Base-by-base conservation (phyloP, 2,329 filamentous ascomycete genomes). In the Xylaria sp. region DNA sequence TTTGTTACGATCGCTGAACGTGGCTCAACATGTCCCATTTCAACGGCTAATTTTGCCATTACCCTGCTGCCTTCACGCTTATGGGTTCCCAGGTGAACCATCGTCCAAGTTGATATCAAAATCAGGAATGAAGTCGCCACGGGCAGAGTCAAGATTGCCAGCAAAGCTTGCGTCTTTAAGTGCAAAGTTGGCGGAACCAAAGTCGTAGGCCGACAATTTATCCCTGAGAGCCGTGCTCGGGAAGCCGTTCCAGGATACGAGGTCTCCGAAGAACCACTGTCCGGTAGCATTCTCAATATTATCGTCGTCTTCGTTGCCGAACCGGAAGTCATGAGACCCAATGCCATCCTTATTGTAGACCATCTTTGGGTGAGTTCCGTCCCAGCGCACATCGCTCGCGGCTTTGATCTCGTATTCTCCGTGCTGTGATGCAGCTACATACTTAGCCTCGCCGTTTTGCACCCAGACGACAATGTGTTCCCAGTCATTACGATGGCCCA, bases 121-220 rank as follows among this genome's bases (percentile, higher is more conserved):
- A 65, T 90, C 87, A 1, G 88, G 87, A 2, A 87, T 83, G 34
- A 85, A 87, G 78, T 94, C 69, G 10, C 67, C 69, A 31, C 74
- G 72, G 3, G 76, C 73, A 12, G 52, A 69, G 20, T 78, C 72
- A 0, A 78, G 68, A 13, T 77, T 65, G 7, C 66, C 63, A 28
- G 72, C 31, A 68, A 74, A 78, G 48, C 66, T 71, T 12, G 50
- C 25, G 59, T 78, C 76, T 67, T 74, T 77, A 56, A 78, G 67
- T 25, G 73, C 76, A 2, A 78, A 70, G 28, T 9, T 69, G 4
- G 77, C 77, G 39, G 61, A 70, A 1, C 76, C 77, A 28, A 77
- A 78, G 55, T 78, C 76, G 57, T 75, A 71, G 3, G 73, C 69
- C 39, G 71, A 59, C 12, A 78, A 65, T 65, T 73, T 73, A 56